Base-by-base conservation (phyloP, 2,329 filamentous ascomycete genomes). In the Hypoxylon sp. region DNA sequence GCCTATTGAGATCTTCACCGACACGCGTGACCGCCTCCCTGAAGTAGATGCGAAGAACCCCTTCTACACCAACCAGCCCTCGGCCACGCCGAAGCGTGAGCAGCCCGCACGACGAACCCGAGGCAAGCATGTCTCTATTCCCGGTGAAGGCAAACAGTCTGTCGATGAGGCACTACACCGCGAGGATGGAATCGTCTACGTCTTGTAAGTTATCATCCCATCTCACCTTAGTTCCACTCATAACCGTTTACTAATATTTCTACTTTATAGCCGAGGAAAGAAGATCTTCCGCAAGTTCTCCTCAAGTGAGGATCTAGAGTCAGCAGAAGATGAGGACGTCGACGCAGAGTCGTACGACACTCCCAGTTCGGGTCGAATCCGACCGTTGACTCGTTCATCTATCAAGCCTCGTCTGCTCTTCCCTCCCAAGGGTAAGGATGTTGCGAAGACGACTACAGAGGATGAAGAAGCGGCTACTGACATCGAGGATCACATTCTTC, bases 21-120 rank as follows among this genome's bases (percentile, higher is more conserved):
- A 96, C 78, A 89, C 92, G 0, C 91, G 94, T 71, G 94, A 97
- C 73, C 90, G 91, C 60, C 80, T 94, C 46, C 93, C 93, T 19
- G 86, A 89, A 70, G 81, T 88, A 46, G 92, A 94, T 74, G 78
- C 81, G n/a, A 89, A 85, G 26, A 96, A 95, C 76, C 92, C 92
- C 0, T 96, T 95, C 78, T 86, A 89, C 67, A 87, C 85, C 58
- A 82, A 83, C 48, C 69, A 73, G 33, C 75, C 81, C 37, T 71
- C 81, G 63, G 67, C 76, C 22, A 63, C 79, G 51, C 78, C 82
- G 66, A 67, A 71, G 39, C 79, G 78, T 10, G 81, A 82, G 66
- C 82, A 83, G 22, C 75, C 77, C 64, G 85, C 81, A 73, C 85
- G 85, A 69, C 82, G 85, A 71, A 85, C 85, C 82, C 88, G 86